Percentiles rank a stretch among this genome's conserved stretches.
phyloP scores from a whole-genome alignment of 768 basidiomycete genomes.

The Kwoniella shandongensis region DNA sequence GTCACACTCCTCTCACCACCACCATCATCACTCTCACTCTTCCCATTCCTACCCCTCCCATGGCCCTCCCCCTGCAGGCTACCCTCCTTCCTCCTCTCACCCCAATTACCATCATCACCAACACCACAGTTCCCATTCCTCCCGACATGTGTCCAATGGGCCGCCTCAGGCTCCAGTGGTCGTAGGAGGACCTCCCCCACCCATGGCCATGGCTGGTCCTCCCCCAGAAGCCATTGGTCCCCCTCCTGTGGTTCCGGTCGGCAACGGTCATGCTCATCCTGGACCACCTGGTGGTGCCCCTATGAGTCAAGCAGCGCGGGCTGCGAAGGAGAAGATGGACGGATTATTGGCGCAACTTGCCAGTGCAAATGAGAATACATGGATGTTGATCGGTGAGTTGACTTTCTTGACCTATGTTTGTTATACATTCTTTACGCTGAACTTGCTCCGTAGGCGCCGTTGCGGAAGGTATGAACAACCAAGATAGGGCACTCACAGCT shows the following conservation, averaged over 20 bases:
- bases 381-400: constrained; percentile 81
- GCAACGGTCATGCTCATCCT: constrained; percentile 33
- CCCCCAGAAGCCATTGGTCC: constrained; percentile 24
- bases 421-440: neutral
- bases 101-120: constrained; percentile 16
- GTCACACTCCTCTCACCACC: constrained; percentile 20
- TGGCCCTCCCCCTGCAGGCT: constrained; percentile 13
- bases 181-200: constrained; percentile 24
- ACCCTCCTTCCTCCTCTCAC: constrained; percentile 29
- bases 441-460: constrained; percentile 68
- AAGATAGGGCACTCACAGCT: constrained; percentile 85
- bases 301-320: constrained; percentile 20
- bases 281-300: constrained; percentile 6
- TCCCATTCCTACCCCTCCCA: constrained; percentile 25
- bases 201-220: constrained; percentile 27
- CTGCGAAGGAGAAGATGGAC: constrained; percentile 45
- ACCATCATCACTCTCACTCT: constrained; percentile 22
- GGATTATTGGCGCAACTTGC: constrained; percentile 62
- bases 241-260: constrained; percentile 11
- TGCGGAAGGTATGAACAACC: constrained; percentile 88
- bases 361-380: constrained; percentile 87
- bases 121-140: constrained; percentile 26
- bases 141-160: constrained; percentile 27
- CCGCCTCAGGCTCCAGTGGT: constrained; percentile 16
- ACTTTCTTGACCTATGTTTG: too few relatives aligned